Base-by-base conservation (phyloP, 257 asterid genomes). In the Przewalskia tangutica region DNA sequence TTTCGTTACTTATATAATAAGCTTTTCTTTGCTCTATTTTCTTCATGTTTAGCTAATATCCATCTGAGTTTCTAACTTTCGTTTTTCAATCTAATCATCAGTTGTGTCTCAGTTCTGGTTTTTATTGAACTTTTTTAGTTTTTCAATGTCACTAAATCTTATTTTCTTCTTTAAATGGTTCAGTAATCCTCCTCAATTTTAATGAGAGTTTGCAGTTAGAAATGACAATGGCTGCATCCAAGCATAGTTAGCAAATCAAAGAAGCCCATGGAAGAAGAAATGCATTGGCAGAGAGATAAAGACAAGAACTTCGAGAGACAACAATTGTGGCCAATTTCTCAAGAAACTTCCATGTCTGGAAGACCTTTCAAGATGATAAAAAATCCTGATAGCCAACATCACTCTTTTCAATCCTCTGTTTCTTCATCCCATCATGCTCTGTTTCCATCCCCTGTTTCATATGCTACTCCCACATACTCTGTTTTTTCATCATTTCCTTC, bases 291-390 rank as follows among this genome's bases (percentile, higher is more conserved):
- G 44, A 86, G 82, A 53, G 89, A 77, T 16, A 85, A 84, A 67
- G 56, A 62, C 66, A 77, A 78, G 44, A 85, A 66, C 6, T 64
- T 58, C 6, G 84, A 86, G 66, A 80, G 80, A 81, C 91, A 89
- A 11, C 85, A 85, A 84, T 87, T 92, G 92, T 82, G 70, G 85
- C 84, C 86, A 88, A 92, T 85, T 88, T 88, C 85, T 77, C 77
- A 85, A 63, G 92, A 83, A 82, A 84, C 81, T 87, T 90, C 94
- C 90, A 77, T 77, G 81, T 89, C 93, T 1, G 78, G 80, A 23
- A 85, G 95, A 81, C 96, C 95, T 83, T 83, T 84, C 63, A 91
- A 92, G 83, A 92, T 89, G 83, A 85, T 86, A 38, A 89, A 64
- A 83, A 91, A 90, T 64, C 94, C 96, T 38, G 91, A 93, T 46